phyloP scores from a whole-genome alignment of 768 basidiomycete genomes.

The Hydnomerulius pinastri region DNA sequence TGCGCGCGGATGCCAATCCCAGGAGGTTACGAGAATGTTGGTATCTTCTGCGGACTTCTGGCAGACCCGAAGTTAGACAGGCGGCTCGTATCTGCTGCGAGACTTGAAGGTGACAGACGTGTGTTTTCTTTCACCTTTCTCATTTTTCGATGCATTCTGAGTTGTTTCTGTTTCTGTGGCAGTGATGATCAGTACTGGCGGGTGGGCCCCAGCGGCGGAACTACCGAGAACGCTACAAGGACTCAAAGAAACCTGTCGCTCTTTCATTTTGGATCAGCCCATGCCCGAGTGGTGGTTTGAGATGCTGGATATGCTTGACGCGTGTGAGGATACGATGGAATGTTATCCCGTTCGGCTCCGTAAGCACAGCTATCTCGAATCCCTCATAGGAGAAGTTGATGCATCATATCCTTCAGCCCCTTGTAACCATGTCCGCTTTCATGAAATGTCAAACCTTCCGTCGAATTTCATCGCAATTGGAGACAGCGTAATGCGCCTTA shows the following conservation, averaged over 20 bases:
- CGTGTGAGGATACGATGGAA: conserved; percentile 18
- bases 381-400: background rate
- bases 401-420: conserved; percentile 13
- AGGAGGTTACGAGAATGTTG: conserved; percentile 11
- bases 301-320: conserved; percentile 30
- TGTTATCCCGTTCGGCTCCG: conserved; percentile 11
- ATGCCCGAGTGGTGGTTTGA: conserved; percentile 30
- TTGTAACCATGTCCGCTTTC: conserved; percentile 28
- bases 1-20: conserved; percentile 19
- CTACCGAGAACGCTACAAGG: conserved; percentile 14
- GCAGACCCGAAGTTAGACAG: conserved; percentile 12
- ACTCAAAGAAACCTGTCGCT: conserved; percentile 8
- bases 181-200: conserved; percentile 11
- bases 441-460: conserved; percentile 27
- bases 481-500: conserved; percentile 35
- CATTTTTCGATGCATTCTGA: background rate
- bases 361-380: conserved; percentile 17
- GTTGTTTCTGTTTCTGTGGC: background rate
- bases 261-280: conserved; percentile 15
- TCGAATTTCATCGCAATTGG: conserved; percentile 37
- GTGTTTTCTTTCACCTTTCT: conserved; percentile 3
- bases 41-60: conserved; percentile 13
- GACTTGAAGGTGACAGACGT: conserved; percentile 17
- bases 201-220: background rate
- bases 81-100: conserved; percentile 10